A percentile compares a stretch with the other conserved stretches of the same genome.
These are phyloP conservation scores for Pichia pseudocactophila DNA, from an alignment of 805 yeast species.

Conservation along the genomic window DNA sequence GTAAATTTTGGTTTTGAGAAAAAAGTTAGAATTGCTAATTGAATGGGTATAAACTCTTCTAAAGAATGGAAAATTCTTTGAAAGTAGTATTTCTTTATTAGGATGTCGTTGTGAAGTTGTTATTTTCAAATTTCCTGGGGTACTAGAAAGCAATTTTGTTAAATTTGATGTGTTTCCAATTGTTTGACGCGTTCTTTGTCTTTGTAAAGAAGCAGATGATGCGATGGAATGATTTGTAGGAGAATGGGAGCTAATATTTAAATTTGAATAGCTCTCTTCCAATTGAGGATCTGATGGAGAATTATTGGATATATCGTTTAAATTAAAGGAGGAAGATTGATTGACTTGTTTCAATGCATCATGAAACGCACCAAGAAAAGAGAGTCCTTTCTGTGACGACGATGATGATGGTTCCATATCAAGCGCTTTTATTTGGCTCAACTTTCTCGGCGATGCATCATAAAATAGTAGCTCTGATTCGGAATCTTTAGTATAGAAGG, in stretches of 20 bases:
- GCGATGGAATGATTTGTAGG: constrained; percentile 15
- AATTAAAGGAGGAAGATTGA: constrained; percentile 5
- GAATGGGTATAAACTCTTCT: constrained; percentile 49
- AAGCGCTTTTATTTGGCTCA: background rate
- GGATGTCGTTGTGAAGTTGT: background rate
- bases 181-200: constrained; percentile 15
- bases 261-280: constrained; percentile 10
- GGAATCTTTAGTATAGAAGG: no score
- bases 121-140: background rate
- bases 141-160: constrained; percentile 15
- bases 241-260: constrained; percentile 7
- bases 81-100: constrained; percentile 55
- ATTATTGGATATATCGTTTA: background rate
- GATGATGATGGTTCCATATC: no score
- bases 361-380: constrained; percentile 24
- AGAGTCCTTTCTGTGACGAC: no score
- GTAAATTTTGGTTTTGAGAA: constrained; percentile 39
- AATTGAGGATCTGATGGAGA: background rate
- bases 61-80: constrained; percentile 76
- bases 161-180: constrained; percentile 16
- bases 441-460: background rate
- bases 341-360: constrained; percentile 27
- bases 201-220: constrained; percentile 17
- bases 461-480: no score
- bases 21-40: constrained; percentile 41